These are phyloP conservation scores for Colletotrichum noveboracense DNA, from an alignment of 2,329 filamentous ascomycete genomes.

Conservation along the genomic window DNA sequence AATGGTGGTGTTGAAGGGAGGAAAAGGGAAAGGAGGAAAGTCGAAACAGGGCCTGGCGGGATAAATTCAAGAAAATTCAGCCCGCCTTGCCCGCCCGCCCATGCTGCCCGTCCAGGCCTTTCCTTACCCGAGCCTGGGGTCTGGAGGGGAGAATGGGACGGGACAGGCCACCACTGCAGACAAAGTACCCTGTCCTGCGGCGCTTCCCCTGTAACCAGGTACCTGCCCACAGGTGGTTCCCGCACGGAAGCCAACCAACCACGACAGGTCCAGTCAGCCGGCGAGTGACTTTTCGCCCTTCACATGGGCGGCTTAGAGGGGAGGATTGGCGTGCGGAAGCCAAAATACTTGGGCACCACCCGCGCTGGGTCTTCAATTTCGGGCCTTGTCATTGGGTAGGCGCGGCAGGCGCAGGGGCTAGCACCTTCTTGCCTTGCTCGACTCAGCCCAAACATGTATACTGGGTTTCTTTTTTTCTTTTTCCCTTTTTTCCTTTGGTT, in stretches of 20 bases:
- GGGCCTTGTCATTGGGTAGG: conserved; percentile 17
- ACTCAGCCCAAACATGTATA: conserved; percentile 11
- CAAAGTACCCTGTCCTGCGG: neutral
- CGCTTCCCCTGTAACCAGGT: neutral
- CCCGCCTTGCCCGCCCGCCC: neutral
- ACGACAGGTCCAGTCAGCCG: conserved; percentile 11
- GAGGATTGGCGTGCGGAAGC: conserved; percentile 15
- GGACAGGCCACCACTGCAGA: conserved; percentile 13
- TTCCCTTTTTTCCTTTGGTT: neutral
- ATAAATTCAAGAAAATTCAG: conserved; percentile 22
- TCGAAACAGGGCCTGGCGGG: conserved; percentile 5
- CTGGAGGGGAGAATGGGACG: neutral
- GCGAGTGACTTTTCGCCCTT: conserved; percentile 17
- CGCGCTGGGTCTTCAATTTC: conserved; percentile 9
- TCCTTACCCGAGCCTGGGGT: neutral
- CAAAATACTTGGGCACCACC: conserved; percentile 18
- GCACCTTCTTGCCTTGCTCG: conserved; percentile 1
- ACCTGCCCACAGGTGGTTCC: neutral
- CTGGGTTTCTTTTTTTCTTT: neutral
- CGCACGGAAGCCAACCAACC: conserved; percentile 2
- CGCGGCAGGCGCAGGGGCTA: conserved; percentile 20
- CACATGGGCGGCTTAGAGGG: conserved; percentile 1
- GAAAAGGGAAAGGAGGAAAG: conserved; percentile 14
- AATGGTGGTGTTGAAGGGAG: conserved; percentile 25
- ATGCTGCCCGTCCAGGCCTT: neutral